These are phyloP conservation scores for Orychophragmus violaceus DNA, from an alignment of 345 rosid genomes.

Conservation along the genomic window DNA sequence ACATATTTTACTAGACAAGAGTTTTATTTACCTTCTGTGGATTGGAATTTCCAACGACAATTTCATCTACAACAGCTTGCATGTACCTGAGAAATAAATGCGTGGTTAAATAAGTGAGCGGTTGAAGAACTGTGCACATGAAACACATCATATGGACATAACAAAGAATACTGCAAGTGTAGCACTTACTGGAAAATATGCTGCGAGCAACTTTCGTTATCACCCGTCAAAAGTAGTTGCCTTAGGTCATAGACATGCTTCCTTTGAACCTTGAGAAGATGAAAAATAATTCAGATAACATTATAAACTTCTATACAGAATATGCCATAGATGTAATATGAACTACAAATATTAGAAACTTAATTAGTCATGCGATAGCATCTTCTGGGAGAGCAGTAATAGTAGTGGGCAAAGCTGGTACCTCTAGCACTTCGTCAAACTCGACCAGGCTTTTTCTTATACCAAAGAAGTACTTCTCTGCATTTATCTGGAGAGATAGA, in stretches of 20 bases:
- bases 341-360: neutral
- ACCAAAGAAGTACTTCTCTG: slow-evolving; percentile 87
- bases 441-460: slow-evolving; percentile 91
- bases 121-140: neutral
- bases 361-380: neutral
- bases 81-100: slow-evolving; percentile 54
- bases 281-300: neutral
- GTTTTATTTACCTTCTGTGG: slow-evolving; percentile 48
- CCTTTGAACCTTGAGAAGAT: slow-evolving; percentile 71
- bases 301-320: neutral
- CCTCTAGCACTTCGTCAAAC: slow-evolving; percentile 97
- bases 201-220: slow-evolving; percentile 75
- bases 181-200: slow-evolving; percentile 72
- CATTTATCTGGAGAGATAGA: slow-evolving; percentile 76
- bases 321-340: neutral
- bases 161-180: neutral
- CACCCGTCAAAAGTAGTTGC: slow-evolving; percentile 79
- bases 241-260: slow-evolving; percentile 89
- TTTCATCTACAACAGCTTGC: slow-evolving; percentile 95
- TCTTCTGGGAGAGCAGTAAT: neutral
- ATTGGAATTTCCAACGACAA: slow-evolving; percentile 57
- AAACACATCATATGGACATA: slow-evolving; percentile 6
- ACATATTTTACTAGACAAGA: slow-evolving; percentile 3
- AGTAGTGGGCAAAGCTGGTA: slow-evolving; percentile 18
- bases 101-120: neutral